Evolutionary conservation across 2,329 filamentous ascomycete species (phyloP), one percentile per base, ranked within the genome.

Genomic region (Ophiostoma angusticollis): DNA sequence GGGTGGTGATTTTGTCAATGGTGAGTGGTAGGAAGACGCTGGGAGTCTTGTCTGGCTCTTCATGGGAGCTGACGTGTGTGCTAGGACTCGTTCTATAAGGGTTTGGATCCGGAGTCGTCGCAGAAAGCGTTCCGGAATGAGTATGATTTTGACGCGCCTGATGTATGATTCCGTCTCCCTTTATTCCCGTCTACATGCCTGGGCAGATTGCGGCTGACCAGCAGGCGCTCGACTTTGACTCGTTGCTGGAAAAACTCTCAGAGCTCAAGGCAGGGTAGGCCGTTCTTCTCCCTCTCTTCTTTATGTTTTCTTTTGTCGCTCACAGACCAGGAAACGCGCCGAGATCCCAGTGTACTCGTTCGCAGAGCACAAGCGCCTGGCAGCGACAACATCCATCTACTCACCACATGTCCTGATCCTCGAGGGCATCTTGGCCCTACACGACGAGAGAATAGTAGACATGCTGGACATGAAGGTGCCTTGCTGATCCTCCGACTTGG

Each of bases 71-170:
- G 8, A n/a, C n/a, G n/a, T n/a, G n/a, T n/a, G n/a, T n/a, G n/a
- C n/a, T 16, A 93, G 85, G 91, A 98, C 60, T 95, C 89, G 11
- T 98, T 94, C 60, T 98, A 98, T 64, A 96, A 95, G 62, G 81
- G 80, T 14, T 64, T 98, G 50, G 81, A 75, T 14, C 68, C 78
- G 3, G 86, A 87, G 53, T 70, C 91, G 54, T 89, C 84, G 37
- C 74, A 67, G 47, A 72, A 75, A 51, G 91, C 91, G 1, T 94
- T 95, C 60, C 64, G 65, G 43, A 95, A 94, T 55, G 85, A 96
- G 55, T 94, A 84, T 59, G 91, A 98, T 56, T 95, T 98, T 61
- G 91, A 98, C 58, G 79, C 87, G 8, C 91, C 91, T 12, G 77
- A 87, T 48, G 72, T 73, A 59, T n/a, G 51, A 57, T 37, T 37